phyloP scores from a whole-genome alignment of 495 filamentous ascomycete species.

The Mytilinidion resinicola region DNA sequence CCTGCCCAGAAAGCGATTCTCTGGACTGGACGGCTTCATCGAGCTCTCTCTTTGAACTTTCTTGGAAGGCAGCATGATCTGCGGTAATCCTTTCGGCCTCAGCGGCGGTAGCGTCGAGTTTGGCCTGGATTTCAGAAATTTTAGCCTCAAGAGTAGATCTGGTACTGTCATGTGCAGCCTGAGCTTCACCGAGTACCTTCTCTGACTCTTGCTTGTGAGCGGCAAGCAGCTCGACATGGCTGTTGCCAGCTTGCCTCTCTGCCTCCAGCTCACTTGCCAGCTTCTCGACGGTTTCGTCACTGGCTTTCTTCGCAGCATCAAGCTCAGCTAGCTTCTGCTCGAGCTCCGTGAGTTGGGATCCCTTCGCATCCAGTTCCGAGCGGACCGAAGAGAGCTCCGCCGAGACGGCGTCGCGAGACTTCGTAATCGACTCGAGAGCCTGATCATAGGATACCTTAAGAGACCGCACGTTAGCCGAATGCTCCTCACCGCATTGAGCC shows the following conservation, averaged over 20 bases:
- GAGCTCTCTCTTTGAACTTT: conserved; percentile 2
- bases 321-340: conserved; percentile 5
- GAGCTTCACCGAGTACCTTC: conserved; percentile 1
- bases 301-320: neutral
- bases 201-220: neutral
- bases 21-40: neutral
- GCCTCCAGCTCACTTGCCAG: conserved; percentile 3
- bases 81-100: neutral
- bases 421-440: too few relatives aligned
- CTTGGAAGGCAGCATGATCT: neutral
- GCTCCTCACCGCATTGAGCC: conserved; percentile 15
- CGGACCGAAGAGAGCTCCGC: neutral
- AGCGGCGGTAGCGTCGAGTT: conserved; percentile 2
- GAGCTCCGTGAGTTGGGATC: neutral
- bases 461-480: neutral
- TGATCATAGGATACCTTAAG: too few relatives aligned
- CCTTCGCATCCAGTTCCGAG: conserved; percentile 5
- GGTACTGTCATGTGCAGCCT: conserved; percentile 1
- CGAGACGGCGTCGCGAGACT: too few relatives aligned
- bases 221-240: neutral
- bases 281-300: neutral
- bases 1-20: neutral
- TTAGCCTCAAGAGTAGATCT: neutral
- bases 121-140: neutral
- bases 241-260: neutral